Conservation (phyloP, 768 basidiomycete species). For the Cystobasidium onofrii region DNA sequence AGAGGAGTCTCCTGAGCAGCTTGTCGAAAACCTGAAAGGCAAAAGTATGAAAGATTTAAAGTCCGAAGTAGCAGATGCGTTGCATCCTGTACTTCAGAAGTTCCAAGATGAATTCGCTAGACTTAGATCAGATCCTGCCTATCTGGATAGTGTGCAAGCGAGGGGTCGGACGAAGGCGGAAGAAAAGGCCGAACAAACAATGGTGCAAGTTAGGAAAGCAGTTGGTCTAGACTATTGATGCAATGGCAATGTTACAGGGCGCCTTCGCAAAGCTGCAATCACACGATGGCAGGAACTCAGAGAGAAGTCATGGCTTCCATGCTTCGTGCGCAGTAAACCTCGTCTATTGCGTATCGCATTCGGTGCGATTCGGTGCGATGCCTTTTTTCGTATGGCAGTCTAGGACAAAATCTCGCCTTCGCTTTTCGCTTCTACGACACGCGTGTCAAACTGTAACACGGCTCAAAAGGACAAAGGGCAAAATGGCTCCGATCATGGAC, state of each 20-base stretch:
- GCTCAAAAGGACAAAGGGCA: no score
- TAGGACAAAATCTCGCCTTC: no score
- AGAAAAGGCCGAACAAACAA: constrained; percentile 56
- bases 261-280: no score
- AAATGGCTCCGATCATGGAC: no score
- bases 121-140: constrained; percentile 56
- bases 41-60: constrained; percentile 65
- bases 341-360: no score
- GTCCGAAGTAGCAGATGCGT: constrained; percentile 61
- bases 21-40: constrained; percentile 42
- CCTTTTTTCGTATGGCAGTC: no score
- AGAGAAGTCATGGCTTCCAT: no score
- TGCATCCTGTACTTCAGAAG: constrained; percentile 58
- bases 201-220: constrained; percentile 60
- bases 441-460: no score
- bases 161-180: constrained; percentile 61
- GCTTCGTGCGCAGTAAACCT: no score
- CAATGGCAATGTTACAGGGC: not conserved
- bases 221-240: constrained; percentile 52
- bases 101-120: constrained; percentile 65
- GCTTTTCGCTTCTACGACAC: no score
- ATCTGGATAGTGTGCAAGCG: constrained; percentile 57
- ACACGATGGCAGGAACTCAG: no score
- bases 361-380: no score
- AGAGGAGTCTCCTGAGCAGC: constrained; percentile 48